Percentiles rank a stretch among this genome's conserved stretches.
These are phyloP conservation scores for Cryptosporidium canis DNA, from an alignment of 169 alveolate species.

Conservation along the genomic window DNA sequence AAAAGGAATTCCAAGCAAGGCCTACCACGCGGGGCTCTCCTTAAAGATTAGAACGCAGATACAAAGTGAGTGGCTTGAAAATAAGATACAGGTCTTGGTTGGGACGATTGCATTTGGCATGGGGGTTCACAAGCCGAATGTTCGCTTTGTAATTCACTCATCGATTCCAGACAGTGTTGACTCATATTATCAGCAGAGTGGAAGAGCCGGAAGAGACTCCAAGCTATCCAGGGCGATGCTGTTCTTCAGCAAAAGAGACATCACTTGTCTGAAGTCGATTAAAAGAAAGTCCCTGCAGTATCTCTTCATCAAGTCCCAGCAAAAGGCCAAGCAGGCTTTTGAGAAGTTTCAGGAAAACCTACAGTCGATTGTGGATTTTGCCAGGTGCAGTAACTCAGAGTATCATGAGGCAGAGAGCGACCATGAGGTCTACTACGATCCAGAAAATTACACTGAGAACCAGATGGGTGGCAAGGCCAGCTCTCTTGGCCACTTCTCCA, in stretches of 20 bases:
- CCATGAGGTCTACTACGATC: constrained; percentile 71
- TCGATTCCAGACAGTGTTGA: constrained; percentile 95
- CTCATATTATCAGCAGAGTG: constrained; percentile 94
- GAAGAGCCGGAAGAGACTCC: constrained; percentile 99
- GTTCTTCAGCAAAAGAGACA: constrained; percentile 77
- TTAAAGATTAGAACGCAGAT: constrained; percentile 70
- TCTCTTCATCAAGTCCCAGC: constrained; percentile 28
- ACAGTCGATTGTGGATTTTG: constrained; percentile 54
- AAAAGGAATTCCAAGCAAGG: constrained; percentile 81
- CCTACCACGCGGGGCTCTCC: constrained; percentile 86
- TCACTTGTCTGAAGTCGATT: constrained; percentile 48
- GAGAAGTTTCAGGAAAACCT: constrained; percentile 72
- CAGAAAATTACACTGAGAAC: not conserved
- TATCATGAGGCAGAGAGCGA: constrained; percentile 68
- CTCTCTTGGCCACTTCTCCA: not conserved
- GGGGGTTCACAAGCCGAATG: constrained; percentile 99
- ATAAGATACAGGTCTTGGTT: constrained; percentile 91
- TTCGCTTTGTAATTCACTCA: constrained; percentile 94
- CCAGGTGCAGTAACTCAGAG: constrained; percentile 6
- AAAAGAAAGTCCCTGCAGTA: constrained; percentile 68
- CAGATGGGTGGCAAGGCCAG: not conserved
- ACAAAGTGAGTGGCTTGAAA: constrained; percentile 91
- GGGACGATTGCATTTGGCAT: constrained; percentile 99
- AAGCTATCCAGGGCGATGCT: constrained; percentile 82
- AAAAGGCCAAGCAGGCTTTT: constrained; percentile 45